Base-by-base conservation (phyloP, 2,329 filamentous ascomycete species). In the Paecilomyces sp. region DNA sequence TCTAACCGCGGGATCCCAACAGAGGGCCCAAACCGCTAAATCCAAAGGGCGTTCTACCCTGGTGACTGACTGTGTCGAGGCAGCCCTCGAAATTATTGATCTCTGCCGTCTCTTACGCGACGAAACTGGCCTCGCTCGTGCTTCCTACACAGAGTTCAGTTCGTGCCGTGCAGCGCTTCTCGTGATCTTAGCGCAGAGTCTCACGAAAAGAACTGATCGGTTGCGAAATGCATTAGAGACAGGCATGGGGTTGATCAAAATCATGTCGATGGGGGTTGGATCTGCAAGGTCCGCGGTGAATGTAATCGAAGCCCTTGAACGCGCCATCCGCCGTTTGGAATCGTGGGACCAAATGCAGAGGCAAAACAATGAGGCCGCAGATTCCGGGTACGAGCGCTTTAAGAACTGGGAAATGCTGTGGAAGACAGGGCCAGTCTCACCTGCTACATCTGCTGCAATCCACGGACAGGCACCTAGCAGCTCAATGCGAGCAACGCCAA, bases 131-230 rank as follows among this genome's bases (percentile, higher is more conserved):
- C 79, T 84, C 57, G 81, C 82, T 5, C 77, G 81, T 31, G 80
- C 81, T 2, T 83, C 81, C 0, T 84, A 83, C 64, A 83, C 81
- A 3, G 82, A 84, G 62, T 84, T 83, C 65, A 82, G 80, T 65
- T 80, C 81, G 2, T 83, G 81, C 56, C 80, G 82, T 51, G 81
- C 81, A 9, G 81, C 82, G 8, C 70, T 84, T 5, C 73, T 84
- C 2, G 81, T 83, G 30, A 75, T 77, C 15, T 62, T 77, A 6
- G 75, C 75, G 0, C 74, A 76, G 53, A 74, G 72, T 18, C 61
- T 77, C 18, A 75, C 72, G 2, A 75, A 75, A 55, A 72, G 74
- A 13, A 75, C 75, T 0, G 73, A 77, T 58, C 65, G 74, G 33
- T 74, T 81, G 12, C 77, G 78, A 28, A 77, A 79, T 50, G 75